These are phyloP conservation scores for Fusarium compactum DNA, from an alignment of 2,329 filamentous ascomycete genomes.

Conservation along the genomic window DNA sequence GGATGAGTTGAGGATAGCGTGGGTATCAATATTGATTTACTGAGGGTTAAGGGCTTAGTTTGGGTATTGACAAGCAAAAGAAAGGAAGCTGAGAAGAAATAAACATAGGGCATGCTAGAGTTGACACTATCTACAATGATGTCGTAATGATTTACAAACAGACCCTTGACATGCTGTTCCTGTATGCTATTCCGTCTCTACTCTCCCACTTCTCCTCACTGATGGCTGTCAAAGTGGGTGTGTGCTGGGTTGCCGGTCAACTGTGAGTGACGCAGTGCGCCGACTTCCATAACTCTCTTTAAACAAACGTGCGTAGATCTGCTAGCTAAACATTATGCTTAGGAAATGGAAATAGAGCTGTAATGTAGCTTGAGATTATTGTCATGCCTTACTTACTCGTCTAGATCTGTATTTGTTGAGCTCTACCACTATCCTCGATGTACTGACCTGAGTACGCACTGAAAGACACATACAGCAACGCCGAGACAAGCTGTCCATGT, in stretches of 20 bases:
- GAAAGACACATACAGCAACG: background rate
- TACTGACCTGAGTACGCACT: background rate
- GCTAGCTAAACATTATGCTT: background rate
- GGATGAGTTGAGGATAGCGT: slow-evolving; percentile 12
- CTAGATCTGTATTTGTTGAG: slow-evolving; percentile 4
- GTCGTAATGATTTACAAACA: slow-evolving; percentile 14
- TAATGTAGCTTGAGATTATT: background rate
- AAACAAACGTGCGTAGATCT: background rate
- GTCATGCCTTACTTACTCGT: background rate
- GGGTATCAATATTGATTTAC: slow-evolving; percentile 17
- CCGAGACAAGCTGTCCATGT: slow-evolving; percentile 11
- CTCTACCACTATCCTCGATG: background rate
- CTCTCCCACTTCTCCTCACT: slow-evolving; percentile 21
- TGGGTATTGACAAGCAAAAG: background rate
- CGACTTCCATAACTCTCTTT: slow-evolving; percentile 1
- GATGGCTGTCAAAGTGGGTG: slow-evolving; percentile 13
- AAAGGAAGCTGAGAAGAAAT: slow-evolving; percentile 1
- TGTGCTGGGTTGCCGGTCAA: slow-evolving; percentile 10
- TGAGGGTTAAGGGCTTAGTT: background rate
- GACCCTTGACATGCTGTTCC: slow-evolving; percentile 8
- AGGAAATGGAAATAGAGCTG: background rate
- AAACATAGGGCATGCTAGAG: slow-evolving; percentile 3
- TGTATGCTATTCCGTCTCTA: background rate
- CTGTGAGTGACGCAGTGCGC: slow-evolving; percentile 29
- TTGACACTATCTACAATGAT: slow-evolving; percentile 1